Evolutionary conservation across 1,139 yeast genomes (phyloP).

Genomic region (Candida albicans): DNA sequence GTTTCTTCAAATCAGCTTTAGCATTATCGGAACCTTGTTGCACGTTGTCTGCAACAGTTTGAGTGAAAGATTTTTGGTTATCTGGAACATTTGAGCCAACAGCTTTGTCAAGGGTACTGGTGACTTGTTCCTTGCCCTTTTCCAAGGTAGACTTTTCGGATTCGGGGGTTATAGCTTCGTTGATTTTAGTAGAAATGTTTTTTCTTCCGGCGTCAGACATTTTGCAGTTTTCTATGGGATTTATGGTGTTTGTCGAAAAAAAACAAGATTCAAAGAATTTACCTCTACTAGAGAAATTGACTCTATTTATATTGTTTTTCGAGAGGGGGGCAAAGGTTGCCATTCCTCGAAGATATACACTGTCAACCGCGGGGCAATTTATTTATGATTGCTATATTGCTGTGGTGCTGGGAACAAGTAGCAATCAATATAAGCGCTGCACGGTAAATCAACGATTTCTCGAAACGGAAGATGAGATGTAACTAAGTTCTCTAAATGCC

Average conservation of each 20-base stretch:
- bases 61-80: constrained; percentile 64
- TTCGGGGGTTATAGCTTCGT: constrained; percentile 73
- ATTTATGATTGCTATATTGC: neutral
- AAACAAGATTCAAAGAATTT: neutral
- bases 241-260: neutral
- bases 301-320: too few species aligned
- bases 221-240: neutral
- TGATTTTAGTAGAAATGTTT: constrained; percentile 63
- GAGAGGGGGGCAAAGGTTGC: neutral
- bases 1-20: constrained; percentile 28
- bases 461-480: too few species aligned
- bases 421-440: too few species aligned
- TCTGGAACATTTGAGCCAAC: constrained; percentile 63
- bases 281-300: neutral
- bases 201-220: constrained; percentile 85
- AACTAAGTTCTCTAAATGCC: too few species aligned
- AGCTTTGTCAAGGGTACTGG: constrained; percentile 63
- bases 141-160: constrained; percentile 63
- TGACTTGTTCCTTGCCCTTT: constrained; percentile 68
- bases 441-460: too few species aligned
- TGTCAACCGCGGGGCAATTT: neutral
- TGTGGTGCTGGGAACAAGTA: too few species aligned
- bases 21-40: constrained; percentile 54
- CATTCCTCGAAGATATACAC: neutral
- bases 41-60: constrained; percentile 60